Conservation (phyloP, 2,329 filamentous ascomycete species). For the Xylariaceae sp. region DNA sequence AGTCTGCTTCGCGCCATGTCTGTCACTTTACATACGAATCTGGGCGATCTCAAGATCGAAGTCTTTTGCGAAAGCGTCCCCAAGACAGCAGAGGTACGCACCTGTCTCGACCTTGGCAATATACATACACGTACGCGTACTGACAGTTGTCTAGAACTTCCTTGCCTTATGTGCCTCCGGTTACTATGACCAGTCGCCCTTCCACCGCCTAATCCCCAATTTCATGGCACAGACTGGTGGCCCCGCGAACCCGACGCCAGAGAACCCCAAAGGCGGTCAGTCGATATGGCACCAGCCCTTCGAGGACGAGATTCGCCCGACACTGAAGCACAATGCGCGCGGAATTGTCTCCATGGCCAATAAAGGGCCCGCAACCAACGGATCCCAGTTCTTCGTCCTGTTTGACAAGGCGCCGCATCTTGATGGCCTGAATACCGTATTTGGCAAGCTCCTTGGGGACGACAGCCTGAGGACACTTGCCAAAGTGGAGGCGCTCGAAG, state of each 20-base stretch:
- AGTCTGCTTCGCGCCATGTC: conserved; percentile 41
- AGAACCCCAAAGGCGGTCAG: conserved; percentile 58
- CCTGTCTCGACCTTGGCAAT: too few relatives aligned
- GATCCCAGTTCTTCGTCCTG: conserved; percentile 74
- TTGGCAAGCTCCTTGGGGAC: conserved; percentile 65
- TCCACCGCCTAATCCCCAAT: conserved; percentile 71
- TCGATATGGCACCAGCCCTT: conserved; percentile 71
- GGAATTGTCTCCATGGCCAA: conserved; percentile 75
- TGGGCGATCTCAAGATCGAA: conserved; percentile 89
- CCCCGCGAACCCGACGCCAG: conserved; percentile 45
- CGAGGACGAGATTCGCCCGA: conserved; percentile 71
- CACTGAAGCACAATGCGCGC: conserved; percentile 59
- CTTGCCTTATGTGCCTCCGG: conserved; percentile 74
- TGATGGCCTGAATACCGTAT: conserved; percentile 78
- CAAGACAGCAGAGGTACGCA: conserved; percentile 72
- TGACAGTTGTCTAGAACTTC: conserved; percentile 58
- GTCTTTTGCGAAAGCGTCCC: conserved; percentile 93
- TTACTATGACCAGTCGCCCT: conserved; percentile 68
- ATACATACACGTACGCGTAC: too few relatives aligned
- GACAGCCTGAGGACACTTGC: conserved; percentile 58
- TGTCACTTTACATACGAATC: conserved; percentile 73
- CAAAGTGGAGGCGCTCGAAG: conserved; percentile 61
- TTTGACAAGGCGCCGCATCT: conserved; percentile 73
- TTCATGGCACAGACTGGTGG: conserved; percentile 78
- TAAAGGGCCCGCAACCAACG: conserved; percentile 65